These are phyloP conservation scores for Suillus ampliporus DNA, from an alignment of 768 basidiomycete genomes.

Conservation along the genomic window DNA sequence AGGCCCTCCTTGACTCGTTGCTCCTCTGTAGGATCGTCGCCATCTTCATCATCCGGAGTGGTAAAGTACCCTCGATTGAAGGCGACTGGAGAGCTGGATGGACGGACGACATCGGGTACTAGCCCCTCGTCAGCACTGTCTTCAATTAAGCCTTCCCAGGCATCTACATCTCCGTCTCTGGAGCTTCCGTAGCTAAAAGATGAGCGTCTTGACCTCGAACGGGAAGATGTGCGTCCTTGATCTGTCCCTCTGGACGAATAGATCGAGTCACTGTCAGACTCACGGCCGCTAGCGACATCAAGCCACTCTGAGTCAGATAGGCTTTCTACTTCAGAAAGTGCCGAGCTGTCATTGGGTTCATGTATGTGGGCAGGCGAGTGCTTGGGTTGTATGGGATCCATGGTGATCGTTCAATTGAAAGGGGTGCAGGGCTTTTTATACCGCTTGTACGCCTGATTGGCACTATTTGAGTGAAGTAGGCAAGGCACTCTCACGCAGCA, in stretches of 20 bases:
- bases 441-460: slow-evolving; percentile 17
- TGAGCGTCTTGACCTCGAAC: slow-evolving; percentile 68
- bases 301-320: slow-evolving; percentile 87
- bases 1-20: slow-evolving; percentile 73
- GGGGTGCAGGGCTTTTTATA: slow-evolving; percentile 36
- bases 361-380: slow-evolving; percentile 26
- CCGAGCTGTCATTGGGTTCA: slow-evolving; percentile 45
- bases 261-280: slow-evolving; percentile 74
- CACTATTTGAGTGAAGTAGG: slow-evolving; percentile 15
- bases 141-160: slow-evolving; percentile 80
- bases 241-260: slow-evolving; percentile 62
- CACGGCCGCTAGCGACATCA: slow-evolving; percentile 67
- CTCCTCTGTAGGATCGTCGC: slow-evolving; percentile 59
- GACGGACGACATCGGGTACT: slow-evolving; percentile 26
- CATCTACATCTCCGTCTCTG: slow-evolving; percentile 69
- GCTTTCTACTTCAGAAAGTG: slow-evolving; percentile 66
- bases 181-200: slow-evolving; percentile 75
- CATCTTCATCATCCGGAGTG: slow-evolving; percentile 35
- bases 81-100: slow-evolving; percentile 22
- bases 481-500: slow-evolving; percentile 16
- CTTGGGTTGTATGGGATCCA: slow-evolving; percentile 27
- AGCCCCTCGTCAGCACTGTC: slow-evolving; percentile 58
- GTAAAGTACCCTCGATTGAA: slow-evolving; percentile 31
- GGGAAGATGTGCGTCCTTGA: slow-evolving; percentile 56
- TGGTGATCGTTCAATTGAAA: slow-evolving; percentile 28